Evolutionary conservation across 768 basidiomycete genomes (phyloP), one percentile per base, ranked within the genome.

Genomic region (Hysterangium stoloniferum): DNA sequence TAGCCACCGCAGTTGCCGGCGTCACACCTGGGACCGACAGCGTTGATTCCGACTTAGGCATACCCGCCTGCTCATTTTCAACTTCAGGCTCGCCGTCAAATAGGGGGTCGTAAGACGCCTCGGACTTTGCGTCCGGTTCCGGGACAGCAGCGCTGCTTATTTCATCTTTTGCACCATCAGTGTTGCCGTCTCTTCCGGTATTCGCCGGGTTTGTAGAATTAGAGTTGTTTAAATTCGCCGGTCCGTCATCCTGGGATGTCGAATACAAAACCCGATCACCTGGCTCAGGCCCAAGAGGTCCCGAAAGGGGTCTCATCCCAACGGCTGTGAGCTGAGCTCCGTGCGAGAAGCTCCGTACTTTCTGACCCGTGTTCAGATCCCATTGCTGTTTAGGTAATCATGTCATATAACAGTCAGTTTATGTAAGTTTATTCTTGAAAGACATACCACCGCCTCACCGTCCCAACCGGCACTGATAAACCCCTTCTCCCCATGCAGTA

Each of bases 401-500:
- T 28, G 52, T 28, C 34, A 59, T 50, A 38, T n/a, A 44, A 40
- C 51, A n/a, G n/a, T n/a, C n/a, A n/a, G n/a, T n/a, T n/a, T n/a
- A n/a, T n/a, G n/a, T n/a, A n/a, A n/a, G n/a, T n/a, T n/a, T n/a
- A n/a, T n/a, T n/a, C n/a, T n/a, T n/a, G 20, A 31, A 17, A 38
- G 19, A 73, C 87, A 64, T 64, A 92, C 93, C 38, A 81, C 73
- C 12, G 89, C 84, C 57, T 86, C 80, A 9, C 91, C 88, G 62
- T 98, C 96, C 94, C 95, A 97, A 17, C 91, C 84, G 4, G 89
- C 93, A 61, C 90, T 94, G 58, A 92, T 83, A 56, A 93, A 79
- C 0, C 83, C 79, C 57, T 85, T 86, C 64, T 97, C 90, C 52
- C 87, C 82, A 55, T 86, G 78, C 54, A 82, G 75, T 57, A 99